These are phyloP conservation scores for Penicillium bovifimosum DNA, from an alignment of 495 filamentous ascomycete genomes.

Conservation along the genomic window DNA sequence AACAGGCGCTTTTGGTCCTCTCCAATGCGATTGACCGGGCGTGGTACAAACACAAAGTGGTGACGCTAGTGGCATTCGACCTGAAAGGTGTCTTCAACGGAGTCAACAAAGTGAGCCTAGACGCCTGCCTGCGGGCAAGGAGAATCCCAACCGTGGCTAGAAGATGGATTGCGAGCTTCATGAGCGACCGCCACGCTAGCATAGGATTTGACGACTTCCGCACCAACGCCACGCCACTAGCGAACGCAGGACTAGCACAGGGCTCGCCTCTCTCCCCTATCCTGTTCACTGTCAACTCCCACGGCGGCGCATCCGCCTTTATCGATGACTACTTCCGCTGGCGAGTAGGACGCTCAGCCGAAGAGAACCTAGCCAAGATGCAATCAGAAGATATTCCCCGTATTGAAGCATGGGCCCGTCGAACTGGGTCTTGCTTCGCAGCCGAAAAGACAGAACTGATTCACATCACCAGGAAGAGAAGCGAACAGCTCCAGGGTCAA, in stretches of 20 bases:
- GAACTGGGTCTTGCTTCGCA: constrained; percentile 17
- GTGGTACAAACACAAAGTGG: constrained; percentile 1
- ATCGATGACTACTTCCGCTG: constrained; percentile 20
- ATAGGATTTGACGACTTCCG: constrained; percentile 16
- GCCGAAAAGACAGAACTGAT: constrained; percentile 24
- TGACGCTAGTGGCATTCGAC: too few species aligned
- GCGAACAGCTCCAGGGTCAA: constrained; percentile 5
- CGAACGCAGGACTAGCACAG: constrained; percentile 23
- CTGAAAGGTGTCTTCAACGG: too few species aligned
- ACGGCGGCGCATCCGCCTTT: constrained; percentile 17
- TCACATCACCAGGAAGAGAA: constrained; percentile 12
- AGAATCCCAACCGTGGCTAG: constrained; percentile 13
- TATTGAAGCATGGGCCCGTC: constrained; percentile 14
- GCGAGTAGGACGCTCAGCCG: constrained; percentile 8
- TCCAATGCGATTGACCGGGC: too few species aligned
- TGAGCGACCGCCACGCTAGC: constrained; percentile 9
- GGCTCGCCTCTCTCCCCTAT: constrained; percentile 25
- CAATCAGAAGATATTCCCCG: constrained; percentile 16
- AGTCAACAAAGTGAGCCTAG: too few species aligned
- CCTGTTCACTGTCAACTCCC: constrained; percentile 12
- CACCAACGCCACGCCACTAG: constrained; percentile 2
- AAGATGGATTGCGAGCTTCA: constrained; percentile 25
- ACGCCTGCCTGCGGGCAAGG: not conserved
- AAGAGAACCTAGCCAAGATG: constrained; percentile 16
- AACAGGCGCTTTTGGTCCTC: too few species aligned